Base-by-base conservation (phyloP, 495 filamentous ascomycete species). In the Glutinoglossum americanum region DNA sequence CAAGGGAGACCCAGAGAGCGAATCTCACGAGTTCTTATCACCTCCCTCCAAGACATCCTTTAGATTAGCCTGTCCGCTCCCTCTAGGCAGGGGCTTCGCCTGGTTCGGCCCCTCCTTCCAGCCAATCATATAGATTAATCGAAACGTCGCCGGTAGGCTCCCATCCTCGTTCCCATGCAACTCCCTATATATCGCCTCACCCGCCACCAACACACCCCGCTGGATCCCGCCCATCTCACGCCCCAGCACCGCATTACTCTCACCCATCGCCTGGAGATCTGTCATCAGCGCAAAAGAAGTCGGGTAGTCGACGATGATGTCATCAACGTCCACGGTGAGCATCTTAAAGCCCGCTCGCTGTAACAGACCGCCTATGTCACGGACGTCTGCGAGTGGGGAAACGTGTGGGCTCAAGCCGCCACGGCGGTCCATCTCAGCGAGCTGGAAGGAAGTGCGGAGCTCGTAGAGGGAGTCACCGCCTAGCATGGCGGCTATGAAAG, bases 251-350 rank as follows among this genome's bases (percentile, higher is more conserved):
- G 87, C 89, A 69, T 89, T 96, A 55, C 76, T 81, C 73, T 96
- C 89, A 0, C 89, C 89, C 88, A 97, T 97, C 9, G 84, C 80
- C 68, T 95, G 89, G 59, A 99, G 67, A 68, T 99, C 93, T 64
- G 76, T 69, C 89, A 97, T 94, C 58, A 99, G 73, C 25, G 85
- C 81, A 70, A 94, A 94, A 0, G 78, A 82, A 70, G 89, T 79
- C n/a, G 93, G 93, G 65, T 86, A 99, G 66, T 94, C 88, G 11
- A 99, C 85, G 33, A 96, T 76, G 51, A 99, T 89, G 67, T 99
- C 93, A 69, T 97, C 93, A 23, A 97, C 85, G 64, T 99, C 93
- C 0, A 99, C 87, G 13, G 93, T 99, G 59, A 96, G 72, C 77
- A 99, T 81, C 71, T 86, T 89, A 71, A 97, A 97, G 30, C 92